phyloP scores from a whole-genome alignment of 495 filamentous ascomycete species.

The Podospora bellae-mahoneyi region DNA sequence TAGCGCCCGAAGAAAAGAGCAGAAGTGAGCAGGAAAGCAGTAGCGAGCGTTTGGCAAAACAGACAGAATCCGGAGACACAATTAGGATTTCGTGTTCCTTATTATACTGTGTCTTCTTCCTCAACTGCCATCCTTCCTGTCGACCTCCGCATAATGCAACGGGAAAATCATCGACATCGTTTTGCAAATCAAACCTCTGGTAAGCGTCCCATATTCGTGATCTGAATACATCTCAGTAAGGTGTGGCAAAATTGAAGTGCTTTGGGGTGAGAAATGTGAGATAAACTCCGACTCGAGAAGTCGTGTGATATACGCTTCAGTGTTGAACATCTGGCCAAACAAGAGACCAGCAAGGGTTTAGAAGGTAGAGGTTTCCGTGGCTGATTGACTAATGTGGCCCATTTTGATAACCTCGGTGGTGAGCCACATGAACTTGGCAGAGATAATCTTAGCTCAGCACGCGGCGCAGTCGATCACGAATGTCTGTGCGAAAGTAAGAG shows the following conservation, averaged over 20 bases:
- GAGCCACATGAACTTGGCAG: not conserved
- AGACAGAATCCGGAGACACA: not conserved
- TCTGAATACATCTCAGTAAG: not conserved
- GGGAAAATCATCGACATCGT: not conserved
- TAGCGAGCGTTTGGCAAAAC: not conserved
- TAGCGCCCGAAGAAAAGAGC: not conserved
- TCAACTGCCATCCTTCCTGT: not conserved
- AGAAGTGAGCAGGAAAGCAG: not conserved
- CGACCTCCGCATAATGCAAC: not conserved
- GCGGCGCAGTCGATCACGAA: too few relatives aligned
- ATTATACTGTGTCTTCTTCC: not conserved
- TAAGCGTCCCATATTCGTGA: not conserved
- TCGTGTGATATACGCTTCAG: not conserved
- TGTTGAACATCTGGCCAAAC: not conserved
- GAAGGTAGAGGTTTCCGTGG: not conserved
- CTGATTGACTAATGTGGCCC: not conserved
- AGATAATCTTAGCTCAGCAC: too few relatives aligned
- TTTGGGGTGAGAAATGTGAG: not conserved
- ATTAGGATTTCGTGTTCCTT: not conserved
- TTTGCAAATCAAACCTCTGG: not conserved
- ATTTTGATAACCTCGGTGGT: not conserved
- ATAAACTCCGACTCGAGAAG: not conserved
- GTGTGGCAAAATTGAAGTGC: not conserved
- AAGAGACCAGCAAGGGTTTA: not conserved
- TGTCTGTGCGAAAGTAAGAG: too few relatives aligned